These are phyloP conservation scores for Cryptococcus sp. DNA, from an alignment of 1,284 basidiomycete genomes.

Conservation along the genomic window DNA sequence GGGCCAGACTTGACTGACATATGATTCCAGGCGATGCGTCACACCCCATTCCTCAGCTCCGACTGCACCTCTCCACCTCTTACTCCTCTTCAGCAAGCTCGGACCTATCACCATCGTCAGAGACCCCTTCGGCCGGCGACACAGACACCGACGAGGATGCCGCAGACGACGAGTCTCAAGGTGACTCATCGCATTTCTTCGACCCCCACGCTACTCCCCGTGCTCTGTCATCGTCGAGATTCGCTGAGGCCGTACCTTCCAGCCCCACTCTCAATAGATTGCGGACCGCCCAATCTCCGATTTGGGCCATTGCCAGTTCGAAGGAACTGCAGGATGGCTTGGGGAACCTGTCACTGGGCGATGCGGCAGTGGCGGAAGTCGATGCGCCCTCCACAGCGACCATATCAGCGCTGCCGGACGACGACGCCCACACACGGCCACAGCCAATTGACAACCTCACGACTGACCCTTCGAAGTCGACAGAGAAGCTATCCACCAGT, in stretches of 20 bases:
- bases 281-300: constrained; percentile 42
- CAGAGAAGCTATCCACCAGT: constrained; percentile 2
- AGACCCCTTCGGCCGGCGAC: constrained; percentile 19
- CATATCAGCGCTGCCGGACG: too few relatives aligned
- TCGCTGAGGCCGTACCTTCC: constrained; percentile 34
- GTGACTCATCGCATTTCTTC: neutral
- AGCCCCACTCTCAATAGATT: constrained; percentile 40
- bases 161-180: constrained; percentile 33
- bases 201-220: constrained; percentile 6
- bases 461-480: too few relatives aligned
- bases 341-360: constrained; percentile 39
- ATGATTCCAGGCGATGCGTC: constrained; percentile 36
- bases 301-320: constrained; percentile 48
- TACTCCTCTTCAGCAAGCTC: constrained; percentile 9
- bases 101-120: constrained; percentile 20
- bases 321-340: constrained; percentile 27
- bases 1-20: neutral
- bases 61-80: constrained; percentile 37
- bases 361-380: constrained; percentile 24
- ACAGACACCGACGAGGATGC: constrained; percentile 24
- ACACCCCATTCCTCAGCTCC: constrained; percentile 49
- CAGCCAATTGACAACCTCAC: neutral
- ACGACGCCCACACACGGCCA: neutral
- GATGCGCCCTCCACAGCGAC: constrained; percentile 1
- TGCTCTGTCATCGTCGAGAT: constrained; percentile 6